Evolutionary conservation across 257 asterid genomes (phyloP).

Genomic region (Solanum virginianum): DNA sequence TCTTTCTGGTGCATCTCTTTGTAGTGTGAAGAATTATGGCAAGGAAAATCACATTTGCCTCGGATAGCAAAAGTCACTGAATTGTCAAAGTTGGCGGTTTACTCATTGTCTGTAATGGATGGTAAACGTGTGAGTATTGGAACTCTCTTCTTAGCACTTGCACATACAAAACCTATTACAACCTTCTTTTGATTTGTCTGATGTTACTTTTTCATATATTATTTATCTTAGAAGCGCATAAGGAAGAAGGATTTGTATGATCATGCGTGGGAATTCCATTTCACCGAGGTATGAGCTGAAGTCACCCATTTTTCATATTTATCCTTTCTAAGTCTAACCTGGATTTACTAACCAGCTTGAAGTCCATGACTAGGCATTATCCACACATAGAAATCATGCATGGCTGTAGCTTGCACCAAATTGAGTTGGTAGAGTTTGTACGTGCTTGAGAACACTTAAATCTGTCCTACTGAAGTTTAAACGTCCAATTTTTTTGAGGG

Average conservation of each 20-base stretch:
- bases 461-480: neutral
- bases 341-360: neutral
- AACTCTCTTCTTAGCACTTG: neutral
- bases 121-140: slow-evolving; percentile 51
- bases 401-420: neutral
- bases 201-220: neutral
- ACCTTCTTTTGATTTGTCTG: neutral
- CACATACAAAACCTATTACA: neutral
- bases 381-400: neutral
- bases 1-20: neutral
- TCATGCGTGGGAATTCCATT: slow-evolving; percentile 71
- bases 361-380: neutral
- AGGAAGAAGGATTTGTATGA: slow-evolving; percentile 57
- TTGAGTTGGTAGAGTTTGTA: neutral
- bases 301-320: neutral
- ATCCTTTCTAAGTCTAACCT: neutral
- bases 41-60: slow-evolving; percentile 73
- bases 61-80: slow-evolving; percentile 43
- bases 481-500: neutral
- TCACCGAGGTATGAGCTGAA: slow-evolving; percentile 37
- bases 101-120: slow-evolving; percentile 55
- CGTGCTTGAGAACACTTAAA: neutral
- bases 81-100: slow-evolving; percentile 40
- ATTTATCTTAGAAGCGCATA: slow-evolving; percentile 48
- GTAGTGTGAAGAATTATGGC: slow-evolving; percentile 73